Evolutionary conservation across 495 filamentous ascomycete species (phyloP).

Genomic region (Aspergillus leporis): DNA sequence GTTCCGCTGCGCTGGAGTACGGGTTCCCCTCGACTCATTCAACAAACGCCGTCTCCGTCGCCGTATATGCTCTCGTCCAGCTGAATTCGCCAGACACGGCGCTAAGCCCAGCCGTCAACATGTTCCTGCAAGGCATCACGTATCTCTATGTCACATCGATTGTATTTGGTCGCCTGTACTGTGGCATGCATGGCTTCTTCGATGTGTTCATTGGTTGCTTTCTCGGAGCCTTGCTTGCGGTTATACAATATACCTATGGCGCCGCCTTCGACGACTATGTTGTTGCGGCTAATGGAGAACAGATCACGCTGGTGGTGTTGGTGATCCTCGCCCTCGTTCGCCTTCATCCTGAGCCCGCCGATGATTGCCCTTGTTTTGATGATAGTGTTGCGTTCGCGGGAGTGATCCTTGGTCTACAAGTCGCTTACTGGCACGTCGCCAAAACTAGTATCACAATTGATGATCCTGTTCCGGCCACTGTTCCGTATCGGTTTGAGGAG

Average conservation of each 20-base stretch:
- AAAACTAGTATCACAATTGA: slow-evolving; percentile 55
- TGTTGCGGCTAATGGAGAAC: slow-evolving; percentile 43
- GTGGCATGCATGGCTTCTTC: slow-evolving; percentile 97
- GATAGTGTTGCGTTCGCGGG: slow-evolving; percentile 93
- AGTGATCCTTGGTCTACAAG: slow-evolving; percentile 77
- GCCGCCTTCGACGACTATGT: slow-evolving; percentile 67
- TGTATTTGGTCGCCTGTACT: slow-evolving; percentile 86
- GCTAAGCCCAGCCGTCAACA: slow-evolving; percentile 49
- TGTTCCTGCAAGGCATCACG: slow-evolving; percentile 63
- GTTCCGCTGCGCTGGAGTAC: slow-evolving; percentile 90
- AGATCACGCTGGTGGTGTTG: slow-evolving; percentile 60
- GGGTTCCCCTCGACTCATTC: slow-evolving; percentile 97
- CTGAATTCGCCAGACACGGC: slow-evolving; percentile 57
- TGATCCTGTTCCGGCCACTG: slow-evolving; percentile 58
- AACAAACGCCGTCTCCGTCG: slow-evolving; percentile 93
- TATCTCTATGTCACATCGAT: slow-evolving; percentile 91
- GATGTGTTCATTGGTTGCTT: slow-evolving; percentile 79
- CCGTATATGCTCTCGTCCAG: slow-evolving; percentile 74
- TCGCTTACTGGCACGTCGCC: slow-evolving; percentile 79
- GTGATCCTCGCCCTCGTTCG: slow-evolving; percentile 74
- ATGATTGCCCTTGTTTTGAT: slow-evolving; percentile 97
- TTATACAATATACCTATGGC: slow-evolving; percentile 72
- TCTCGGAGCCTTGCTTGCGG: slow-evolving; percentile 67
- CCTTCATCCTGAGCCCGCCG: slow-evolving; percentile 92
- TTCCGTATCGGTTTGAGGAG: slow-evolving; percentile 62